Evolutionary conservation across 192 early-diverging fungal genomes (phyloP).

Genomic region (Backusella luteola): DNA sequence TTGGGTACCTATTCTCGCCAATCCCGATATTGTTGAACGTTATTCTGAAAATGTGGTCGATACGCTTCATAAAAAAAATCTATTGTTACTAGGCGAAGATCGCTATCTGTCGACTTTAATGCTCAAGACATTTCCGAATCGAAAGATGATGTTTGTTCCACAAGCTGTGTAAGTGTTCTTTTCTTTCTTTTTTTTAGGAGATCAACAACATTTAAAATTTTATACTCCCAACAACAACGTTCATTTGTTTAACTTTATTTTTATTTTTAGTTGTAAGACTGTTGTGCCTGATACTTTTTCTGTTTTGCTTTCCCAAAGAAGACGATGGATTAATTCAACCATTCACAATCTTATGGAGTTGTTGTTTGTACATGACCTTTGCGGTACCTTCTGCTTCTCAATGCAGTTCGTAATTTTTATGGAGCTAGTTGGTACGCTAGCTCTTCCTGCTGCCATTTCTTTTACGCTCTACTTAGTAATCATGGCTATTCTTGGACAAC

Average conservation of each 20-base stretch:
- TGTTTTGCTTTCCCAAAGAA: conserved; percentile 75
- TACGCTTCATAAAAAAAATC: conserved; percentile 74
- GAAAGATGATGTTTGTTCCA: conserved; percentile 74
- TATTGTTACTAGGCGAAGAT: conserved; percentile 74
- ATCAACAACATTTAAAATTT: conserved; percentile 73
- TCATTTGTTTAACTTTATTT: neutral
- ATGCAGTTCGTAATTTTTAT: conserved; percentile 97
- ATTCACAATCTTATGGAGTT: conserved; percentile 85
- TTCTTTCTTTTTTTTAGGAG: conserved; percentile 62
- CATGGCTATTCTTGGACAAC: conserved; percentile 63
- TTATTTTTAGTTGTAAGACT: conserved; percentile 54
- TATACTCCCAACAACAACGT: conserved; percentile 33
- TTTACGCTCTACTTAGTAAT: conserved; percentile 84
- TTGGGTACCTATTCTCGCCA: conserved; percentile 81
- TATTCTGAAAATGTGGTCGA: conserved; percentile 86
- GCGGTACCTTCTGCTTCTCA: conserved; percentile 89
- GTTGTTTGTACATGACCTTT: conserved; percentile 78
- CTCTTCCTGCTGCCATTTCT: conserved; percentile 86
- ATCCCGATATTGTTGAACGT: conserved; percentile 80
- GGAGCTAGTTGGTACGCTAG: conserved; percentile 89
- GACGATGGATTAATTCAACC: conserved; percentile 89
- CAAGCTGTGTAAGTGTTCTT: conserved; percentile 60
- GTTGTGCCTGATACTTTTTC: conserved; percentile 68
- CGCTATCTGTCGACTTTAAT: conserved; percentile 75
- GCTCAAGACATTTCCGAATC: conserved; percentile 66